Percentiles rank a stretch among this genome's conserved stretches.
These are phyloP conservation scores for Gnetum montanum DNA, from an alignment of 75 land plant genomes.

Conservation along the genomic window DNA sequence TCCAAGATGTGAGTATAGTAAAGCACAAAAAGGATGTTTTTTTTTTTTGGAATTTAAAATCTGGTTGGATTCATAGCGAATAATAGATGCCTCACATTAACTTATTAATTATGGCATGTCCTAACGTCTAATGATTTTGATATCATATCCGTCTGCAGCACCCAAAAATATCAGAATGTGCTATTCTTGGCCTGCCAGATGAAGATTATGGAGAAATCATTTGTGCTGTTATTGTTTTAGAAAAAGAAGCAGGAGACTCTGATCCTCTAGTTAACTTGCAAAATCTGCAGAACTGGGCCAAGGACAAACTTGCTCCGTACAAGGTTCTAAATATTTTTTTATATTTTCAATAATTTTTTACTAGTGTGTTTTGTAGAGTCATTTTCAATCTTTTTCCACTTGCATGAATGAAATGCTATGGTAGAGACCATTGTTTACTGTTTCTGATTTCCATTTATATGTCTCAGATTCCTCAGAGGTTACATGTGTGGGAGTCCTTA, in stretches of 20 bases:
- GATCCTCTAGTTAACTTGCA: conserved; percentile 56
- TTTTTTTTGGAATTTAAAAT: too few relatives aligned
- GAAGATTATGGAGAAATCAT: conserved; percentile 80
- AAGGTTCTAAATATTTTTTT: conserved; percentile 38
- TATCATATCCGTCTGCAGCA: too few relatives aligned
- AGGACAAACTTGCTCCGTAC: conserved; percentile 93
- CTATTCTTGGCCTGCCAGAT: conserved; percentile 86
- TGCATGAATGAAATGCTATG: not conserved
- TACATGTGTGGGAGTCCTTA: conserved; percentile 67
- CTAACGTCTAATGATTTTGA: too few relatives aligned
- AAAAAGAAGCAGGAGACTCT: conserved; percentile 26
- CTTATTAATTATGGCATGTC: too few relatives aligned
- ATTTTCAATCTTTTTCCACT: not conserved
- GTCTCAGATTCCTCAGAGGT: conserved; percentile 66
- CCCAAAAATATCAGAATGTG: conserved; percentile 78
- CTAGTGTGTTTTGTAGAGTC: not conserved
- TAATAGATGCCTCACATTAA: too few relatives aligned
- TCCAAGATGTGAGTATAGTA: conserved; percentile 54
- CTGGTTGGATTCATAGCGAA: too few relatives aligned
- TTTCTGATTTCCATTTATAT: not conserved
- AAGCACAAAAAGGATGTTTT: too few relatives aligned
- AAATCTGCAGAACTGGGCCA: conserved; percentile 68
- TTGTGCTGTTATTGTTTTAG: conserved; percentile 61
- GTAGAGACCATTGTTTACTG: not conserved
- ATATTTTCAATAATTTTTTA: too few relatives aligned